A percentile compares a stretch with the other conserved stretches of the same genome.
Conservation (phyloP, 768 basidiomycete genomes). For the Suillus americanus region DNA sequence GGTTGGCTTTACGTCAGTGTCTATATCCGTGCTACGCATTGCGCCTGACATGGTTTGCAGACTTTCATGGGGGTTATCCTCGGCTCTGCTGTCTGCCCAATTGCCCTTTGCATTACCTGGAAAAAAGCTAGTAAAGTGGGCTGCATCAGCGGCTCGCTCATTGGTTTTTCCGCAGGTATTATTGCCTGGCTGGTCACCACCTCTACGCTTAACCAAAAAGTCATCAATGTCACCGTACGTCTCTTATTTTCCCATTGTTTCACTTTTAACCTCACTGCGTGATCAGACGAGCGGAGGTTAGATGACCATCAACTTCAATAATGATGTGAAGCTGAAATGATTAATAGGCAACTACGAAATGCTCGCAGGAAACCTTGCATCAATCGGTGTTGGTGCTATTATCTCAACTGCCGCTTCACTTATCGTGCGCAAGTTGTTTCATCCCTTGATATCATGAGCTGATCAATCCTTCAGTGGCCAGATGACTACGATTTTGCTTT, state of each 20-base stretch:
- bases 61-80: conserved; percentile 88
- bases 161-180: conserved; percentile 69
- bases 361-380: conserved; percentile 88
- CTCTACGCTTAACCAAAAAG: conserved; percentile 61
- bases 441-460: background rate
- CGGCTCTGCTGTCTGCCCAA: conserved; percentile 83
- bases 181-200: conserved; percentile 88
- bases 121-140: conserved; percentile 83
- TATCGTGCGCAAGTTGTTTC: conserved; percentile 45
- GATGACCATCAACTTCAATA: conserved; percentile 24
- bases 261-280: background rate
- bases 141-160: conserved; percentile 70
- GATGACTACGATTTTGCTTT: conserved; percentile 80
- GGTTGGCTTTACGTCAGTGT: conserved; percentile 85
- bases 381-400: conserved; percentile 80
- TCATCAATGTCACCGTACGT: conserved; percentile 68
- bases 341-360: conserved; percentile 56
- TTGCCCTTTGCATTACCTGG: conserved; percentile 86
- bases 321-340: conserved; percentile 3
- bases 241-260: background rate
- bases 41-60: conserved; percentile 33
- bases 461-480: conserved; percentile 51
- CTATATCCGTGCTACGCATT: background rate
- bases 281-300: conserved; percentile 52
- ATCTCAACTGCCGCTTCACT: conserved; percentile 64